Evolutionary conservation across 225 moss, liverwort and hornwort genomes (phyloP).

Genomic region (Lunularia cruciata): DNA sequence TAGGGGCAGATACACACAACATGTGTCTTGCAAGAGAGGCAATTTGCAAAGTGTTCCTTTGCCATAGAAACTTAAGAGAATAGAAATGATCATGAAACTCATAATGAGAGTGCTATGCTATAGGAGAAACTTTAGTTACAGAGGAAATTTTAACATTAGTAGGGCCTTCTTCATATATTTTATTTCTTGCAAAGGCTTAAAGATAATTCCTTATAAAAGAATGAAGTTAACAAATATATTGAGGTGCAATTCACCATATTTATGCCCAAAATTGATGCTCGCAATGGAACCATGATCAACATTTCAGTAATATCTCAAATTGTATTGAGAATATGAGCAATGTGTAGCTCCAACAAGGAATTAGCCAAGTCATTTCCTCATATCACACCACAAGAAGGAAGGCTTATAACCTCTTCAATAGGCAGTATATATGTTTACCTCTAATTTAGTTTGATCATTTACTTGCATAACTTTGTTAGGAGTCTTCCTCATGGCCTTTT

Average conservation of each 20-base stretch:
- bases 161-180: too few relatives aligned
- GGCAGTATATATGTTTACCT: background rate
- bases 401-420: background rate
- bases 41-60: too few relatives aligned
- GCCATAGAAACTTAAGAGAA: background rate
- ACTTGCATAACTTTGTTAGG: too few relatives aligned
- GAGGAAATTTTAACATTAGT: too few relatives aligned
- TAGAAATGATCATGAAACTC: background rate
- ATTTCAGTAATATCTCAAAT: constrained; percentile 45
- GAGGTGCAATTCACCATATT: constrained; percentile 38
- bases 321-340: constrained; percentile 5
- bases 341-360: background rate
- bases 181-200: too few relatives aligned
- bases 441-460: too few relatives aligned
- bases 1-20: too few relatives aligned
- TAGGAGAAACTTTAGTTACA: background rate
- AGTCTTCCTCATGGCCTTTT: constrained; percentile 34
- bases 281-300: constrained; percentile 16
- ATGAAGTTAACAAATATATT: background rate
- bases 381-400: constrained; percentile 4
- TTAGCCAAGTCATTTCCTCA: background rate
- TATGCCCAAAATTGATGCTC: constrained; percentile 9
- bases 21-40: too few relatives aligned
- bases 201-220: background rate
- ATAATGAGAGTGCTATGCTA: too few relatives aligned